Evolutionary conservation across 2,329 filamentous ascomycete genomes (phyloP).

Genomic region (Hypoxylon sp.): DNA sequence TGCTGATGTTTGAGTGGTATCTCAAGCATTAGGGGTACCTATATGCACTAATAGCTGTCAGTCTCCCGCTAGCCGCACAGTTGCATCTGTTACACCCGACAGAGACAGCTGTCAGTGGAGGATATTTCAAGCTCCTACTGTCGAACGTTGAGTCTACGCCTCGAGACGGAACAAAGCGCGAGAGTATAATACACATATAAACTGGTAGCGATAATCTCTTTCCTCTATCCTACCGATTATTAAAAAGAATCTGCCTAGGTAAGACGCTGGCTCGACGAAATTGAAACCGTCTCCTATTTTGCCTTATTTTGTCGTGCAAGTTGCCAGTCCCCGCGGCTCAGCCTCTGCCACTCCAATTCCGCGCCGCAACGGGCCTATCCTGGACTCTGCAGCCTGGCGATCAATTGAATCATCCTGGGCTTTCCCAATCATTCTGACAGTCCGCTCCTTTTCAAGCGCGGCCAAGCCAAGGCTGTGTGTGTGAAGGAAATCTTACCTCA

Average conservation of each 20-base stretch:
- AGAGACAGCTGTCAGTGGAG: too few relatives aligned
- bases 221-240: constrained; percentile 25
- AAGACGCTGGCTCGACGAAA: constrained; percentile 30
- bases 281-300: constrained; percentile 34
- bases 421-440: neutral
- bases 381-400: constrained; percentile 19
- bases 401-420: constrained; percentile 21
- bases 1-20: too few relatives aligned
- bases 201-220: constrained; percentile 2
- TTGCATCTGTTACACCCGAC: too few relatives aligned
- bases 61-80: too few relatives aligned
- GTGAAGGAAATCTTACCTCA: constrained; percentile 8
- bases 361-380: constrained; percentile 25
- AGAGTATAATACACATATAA: neutral
- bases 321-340: constrained; percentile 21
- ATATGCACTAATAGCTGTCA: too few relatives aligned
- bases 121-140: too few relatives aligned
- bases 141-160: too few relatives aligned
- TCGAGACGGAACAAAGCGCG: too few relatives aligned
- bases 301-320: constrained; percentile 12
- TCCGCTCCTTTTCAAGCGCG: constrained; percentile 17
- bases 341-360: constrained; percentile 23
- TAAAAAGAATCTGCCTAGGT: constrained; percentile 16
- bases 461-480: constrained; percentile 15
- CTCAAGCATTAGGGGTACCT: too few relatives aligned